phyloP scores from a whole-genome alignment of 768 basidiomycete genomes.

The Sporobolomyces phaffii region DNA sequence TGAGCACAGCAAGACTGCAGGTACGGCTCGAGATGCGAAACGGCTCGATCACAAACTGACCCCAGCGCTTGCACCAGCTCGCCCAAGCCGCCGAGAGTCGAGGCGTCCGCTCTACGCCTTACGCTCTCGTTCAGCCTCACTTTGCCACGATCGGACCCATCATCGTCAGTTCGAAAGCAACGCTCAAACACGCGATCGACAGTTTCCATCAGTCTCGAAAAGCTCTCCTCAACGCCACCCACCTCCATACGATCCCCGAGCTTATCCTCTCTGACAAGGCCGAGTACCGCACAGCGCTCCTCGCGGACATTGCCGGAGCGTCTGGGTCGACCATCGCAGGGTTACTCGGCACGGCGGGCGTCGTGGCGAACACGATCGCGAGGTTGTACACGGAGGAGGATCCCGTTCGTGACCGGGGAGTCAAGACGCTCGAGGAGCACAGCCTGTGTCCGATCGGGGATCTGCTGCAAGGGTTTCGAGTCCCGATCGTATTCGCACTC shows the following conservation, averaged over 20 bases:
- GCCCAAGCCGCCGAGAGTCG: slow-evolving; percentile 24
- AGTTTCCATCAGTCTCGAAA: slow-evolving; percentile 57
- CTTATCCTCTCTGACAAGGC: slow-evolving; percentile 53
- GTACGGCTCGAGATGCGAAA: slow-evolving; percentile 47
- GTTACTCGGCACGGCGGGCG: slow-evolving; percentile 55
- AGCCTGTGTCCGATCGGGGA: background rate
- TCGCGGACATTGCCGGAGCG: slow-evolving; percentile 60
- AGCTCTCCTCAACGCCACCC: slow-evolving; percentile 61
- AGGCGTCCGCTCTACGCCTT: slow-evolving; percentile 58
- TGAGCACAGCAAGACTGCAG: slow-evolving; percentile 63
- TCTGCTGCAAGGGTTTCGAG: slow-evolving; percentile 52
- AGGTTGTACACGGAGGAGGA: slow-evolving; percentile 55
- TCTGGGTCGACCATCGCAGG: slow-evolving; percentile 52
- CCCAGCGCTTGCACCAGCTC: background rate
- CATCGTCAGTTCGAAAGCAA: slow-evolving; percentile 57
- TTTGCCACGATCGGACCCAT: slow-evolving; percentile 62
- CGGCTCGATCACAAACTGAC: background rate
- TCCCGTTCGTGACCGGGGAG: background rate
- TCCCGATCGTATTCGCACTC: slow-evolving; percentile 66
- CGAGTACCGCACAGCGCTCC: slow-evolving; percentile 55
- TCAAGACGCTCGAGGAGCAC: slow-evolving; percentile 1
- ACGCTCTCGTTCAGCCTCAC: slow-evolving; percentile 64
- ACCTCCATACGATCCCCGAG: slow-evolving; percentile 61
- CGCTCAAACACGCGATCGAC: slow-evolving; percentile 63
- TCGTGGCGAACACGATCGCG: slow-evolving; percentile 56